Evolutionary conservation across 257 asterid species (phyloP).

Genomic region (Salvia miltiorrhiza): DNA sequence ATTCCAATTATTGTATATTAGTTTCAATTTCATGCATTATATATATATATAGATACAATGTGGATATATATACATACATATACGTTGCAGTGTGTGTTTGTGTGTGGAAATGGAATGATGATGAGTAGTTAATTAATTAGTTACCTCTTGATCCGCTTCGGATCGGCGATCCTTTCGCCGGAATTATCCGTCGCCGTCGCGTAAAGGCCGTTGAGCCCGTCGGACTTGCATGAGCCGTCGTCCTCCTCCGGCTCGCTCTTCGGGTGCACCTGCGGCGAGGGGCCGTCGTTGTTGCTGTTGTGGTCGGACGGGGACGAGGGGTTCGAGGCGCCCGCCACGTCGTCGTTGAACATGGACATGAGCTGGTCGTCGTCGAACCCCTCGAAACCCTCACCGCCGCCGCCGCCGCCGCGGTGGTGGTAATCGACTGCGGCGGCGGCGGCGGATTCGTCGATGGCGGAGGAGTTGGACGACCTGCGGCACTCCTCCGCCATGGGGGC

Average conservation of each 20-base stretch:
- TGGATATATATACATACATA: too few relatives aligned
- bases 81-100: background rate
- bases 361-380: slow-evolving; percentile 83
- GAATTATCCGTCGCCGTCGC: slow-evolving; percentile 37
- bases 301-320: slow-evolving; percentile 80
- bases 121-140: too few relatives aligned
- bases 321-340: slow-evolving; percentile 39
- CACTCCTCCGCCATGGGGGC: slow-evolving; percentile 67
- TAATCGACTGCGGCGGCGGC: too few relatives aligned
- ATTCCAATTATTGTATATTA: background rate
- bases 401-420: too few relatives aligned
- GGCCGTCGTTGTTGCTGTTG: slow-evolving; percentile 57
- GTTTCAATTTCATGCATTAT: background rate
- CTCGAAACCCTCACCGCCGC: slow-evolving; percentile 42
- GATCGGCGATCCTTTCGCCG: slow-evolving; percentile 56
- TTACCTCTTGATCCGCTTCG: slow-evolving; percentile 87
- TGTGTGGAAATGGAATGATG: background rate
- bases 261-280: slow-evolving; percentile 26
- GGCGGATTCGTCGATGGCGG: slow-evolving; percentile 1
- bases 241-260: slow-evolving; percentile 78
- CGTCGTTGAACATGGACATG: slow-evolving; percentile 75
- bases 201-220: slow-evolving; percentile 26
- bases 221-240: slow-evolving; percentile 58
- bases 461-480: slow-evolving; percentile 32
- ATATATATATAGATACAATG: too few relatives aligned